phyloP scores from a whole-genome alignment of 768 basidiomycete genomes.

The Scleroderma bovista region DNA sequence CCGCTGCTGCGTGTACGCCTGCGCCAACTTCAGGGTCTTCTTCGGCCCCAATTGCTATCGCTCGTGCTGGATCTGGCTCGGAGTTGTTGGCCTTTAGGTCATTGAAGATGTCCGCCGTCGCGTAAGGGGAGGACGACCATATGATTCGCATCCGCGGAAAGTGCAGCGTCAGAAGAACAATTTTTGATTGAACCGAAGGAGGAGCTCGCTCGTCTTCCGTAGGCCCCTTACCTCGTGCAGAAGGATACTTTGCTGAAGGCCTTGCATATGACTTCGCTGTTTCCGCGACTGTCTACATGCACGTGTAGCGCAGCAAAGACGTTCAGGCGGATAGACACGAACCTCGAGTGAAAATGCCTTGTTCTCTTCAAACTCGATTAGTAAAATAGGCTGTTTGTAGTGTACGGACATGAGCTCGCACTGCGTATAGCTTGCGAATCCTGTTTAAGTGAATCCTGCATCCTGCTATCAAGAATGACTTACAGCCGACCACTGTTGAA shows the following conservation, averaged over 20 bases:
- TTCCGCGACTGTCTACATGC: slow-evolving; percentile 53
- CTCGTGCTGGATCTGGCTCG: slow-evolving; percentile 76
- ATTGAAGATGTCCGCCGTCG: slow-evolving; percentile 85
- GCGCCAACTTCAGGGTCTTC: slow-evolving; percentile 62
- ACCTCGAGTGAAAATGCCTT: slow-evolving; percentile 92
- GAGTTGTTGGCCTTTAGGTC: slow-evolving; percentile 78
- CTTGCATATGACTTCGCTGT: slow-evolving; percentile 60
- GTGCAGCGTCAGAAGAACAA: slow-evolving; percentile 81
- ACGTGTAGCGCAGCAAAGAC: neutral
- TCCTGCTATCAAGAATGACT: slow-evolving; percentile 30
- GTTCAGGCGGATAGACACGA: slow-evolving; percentile 10
- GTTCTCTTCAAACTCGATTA: slow-evolving; percentile 98
- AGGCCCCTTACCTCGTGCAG: slow-evolving; percentile 37
- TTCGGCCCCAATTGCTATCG: slow-evolving; percentile 77
- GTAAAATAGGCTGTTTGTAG: slow-evolving; percentile 87
- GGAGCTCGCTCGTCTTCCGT: slow-evolving; percentile 30
- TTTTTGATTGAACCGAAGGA: slow-evolving; percentile 79
- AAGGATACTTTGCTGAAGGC: slow-evolving; percentile 47
- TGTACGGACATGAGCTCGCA: slow-evolving; percentile 96
- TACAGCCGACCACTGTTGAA: slow-evolving; percentile 93
- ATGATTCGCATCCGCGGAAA: slow-evolving; percentile 93
- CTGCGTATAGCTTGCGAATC: slow-evolving; percentile 73
- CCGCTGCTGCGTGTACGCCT: slow-evolving; percentile 68
- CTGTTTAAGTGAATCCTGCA: neutral
- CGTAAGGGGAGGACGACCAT: slow-evolving; percentile 96